Conservation (phyloP, 805 yeast species). For the Kregervanrija pseudodelftensis region DNA sequence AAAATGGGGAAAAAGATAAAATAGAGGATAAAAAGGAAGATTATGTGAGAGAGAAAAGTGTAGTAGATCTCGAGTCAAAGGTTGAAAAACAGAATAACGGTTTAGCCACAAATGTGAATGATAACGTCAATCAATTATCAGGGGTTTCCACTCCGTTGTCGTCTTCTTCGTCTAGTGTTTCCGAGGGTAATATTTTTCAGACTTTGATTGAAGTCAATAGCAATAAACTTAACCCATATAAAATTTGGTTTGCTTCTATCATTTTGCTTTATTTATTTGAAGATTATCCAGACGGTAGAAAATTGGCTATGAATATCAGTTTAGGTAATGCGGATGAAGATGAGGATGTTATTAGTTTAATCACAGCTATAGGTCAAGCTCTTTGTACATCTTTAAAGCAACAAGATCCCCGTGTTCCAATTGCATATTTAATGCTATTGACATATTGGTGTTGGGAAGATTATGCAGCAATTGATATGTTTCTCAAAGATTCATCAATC, state of each 20-base stretch:
- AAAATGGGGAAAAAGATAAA: not conserved
- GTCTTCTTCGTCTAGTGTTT: constrained; percentile 3
- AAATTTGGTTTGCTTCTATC: constrained; percentile 74
- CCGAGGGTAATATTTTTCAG: constrained; percentile 58
- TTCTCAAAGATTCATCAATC: constrained; percentile 60
- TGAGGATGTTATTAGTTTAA: constrained; percentile 62
- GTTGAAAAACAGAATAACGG: not conserved
- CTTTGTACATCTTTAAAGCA: constrained; percentile 55
- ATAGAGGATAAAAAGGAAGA: not conserved
- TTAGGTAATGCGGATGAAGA: constrained; percentile 54
- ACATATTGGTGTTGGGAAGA: constrained; percentile 76
- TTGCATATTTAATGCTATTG: constrained; percentile 71
- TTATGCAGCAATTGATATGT: constrained; percentile 63
- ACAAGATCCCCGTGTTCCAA: constrained; percentile 65
- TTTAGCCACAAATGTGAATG: not conserved
- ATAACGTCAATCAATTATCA: constrained; percentile 3
- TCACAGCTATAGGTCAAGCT: constrained; percentile 75
- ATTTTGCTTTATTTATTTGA: constrained; percentile 57
- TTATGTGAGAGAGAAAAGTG: not conserved
- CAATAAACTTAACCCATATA: constrained; percentile 73
- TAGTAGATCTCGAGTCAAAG: not conserved
- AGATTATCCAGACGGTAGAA: constrained; percentile 43
- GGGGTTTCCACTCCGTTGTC: constrained; percentile 15
- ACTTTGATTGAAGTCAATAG: constrained; percentile 73
- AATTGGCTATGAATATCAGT: constrained; percentile 39